These are phyloP conservation scores for Viridothelium virens DNA, from an alignment of 495 filamentous ascomycete genomes.

Conservation along the genomic window DNA sequence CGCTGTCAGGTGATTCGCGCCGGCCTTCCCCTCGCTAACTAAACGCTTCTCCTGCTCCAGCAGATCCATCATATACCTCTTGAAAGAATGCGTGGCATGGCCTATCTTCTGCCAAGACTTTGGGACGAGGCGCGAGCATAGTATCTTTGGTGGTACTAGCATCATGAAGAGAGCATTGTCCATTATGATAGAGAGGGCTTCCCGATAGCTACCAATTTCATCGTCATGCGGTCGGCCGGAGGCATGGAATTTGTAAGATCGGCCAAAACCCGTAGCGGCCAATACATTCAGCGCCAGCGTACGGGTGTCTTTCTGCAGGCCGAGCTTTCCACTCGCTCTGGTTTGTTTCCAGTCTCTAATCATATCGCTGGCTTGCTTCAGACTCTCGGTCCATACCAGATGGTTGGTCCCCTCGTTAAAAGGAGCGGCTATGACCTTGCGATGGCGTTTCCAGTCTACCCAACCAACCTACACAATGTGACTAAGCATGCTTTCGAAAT, in stretches of 20 bases:
- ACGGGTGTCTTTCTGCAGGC: background rate
- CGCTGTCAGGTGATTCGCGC: background rate
- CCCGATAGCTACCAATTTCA: background rate
- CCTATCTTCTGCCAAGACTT: background rate
- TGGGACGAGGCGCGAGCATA: background rate
- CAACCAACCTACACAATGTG: background rate
- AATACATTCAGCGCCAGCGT: background rate
- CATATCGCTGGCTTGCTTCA: background rate
- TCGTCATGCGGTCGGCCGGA: background rate
- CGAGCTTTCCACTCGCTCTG: background rate
- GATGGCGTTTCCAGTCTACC: background rate
- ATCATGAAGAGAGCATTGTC: background rate
- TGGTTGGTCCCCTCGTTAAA: background rate
- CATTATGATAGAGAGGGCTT: background rate
- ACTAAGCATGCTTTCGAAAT: too few species aligned
- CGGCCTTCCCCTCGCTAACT: background rate
- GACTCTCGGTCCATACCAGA: background rate
- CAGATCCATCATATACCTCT: background rate
- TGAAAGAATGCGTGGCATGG: background rate
- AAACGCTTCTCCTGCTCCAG: background rate
- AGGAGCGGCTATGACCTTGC: conserved; percentile 1
- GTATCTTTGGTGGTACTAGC: background rate
- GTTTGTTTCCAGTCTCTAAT: background rate
- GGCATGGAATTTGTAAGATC: background rate
- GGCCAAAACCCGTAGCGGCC: background rate